phyloP scores from a whole-genome alignment of 2,329 filamentous ascomycete species.

The Colletotrichum gigasporum region DNA sequence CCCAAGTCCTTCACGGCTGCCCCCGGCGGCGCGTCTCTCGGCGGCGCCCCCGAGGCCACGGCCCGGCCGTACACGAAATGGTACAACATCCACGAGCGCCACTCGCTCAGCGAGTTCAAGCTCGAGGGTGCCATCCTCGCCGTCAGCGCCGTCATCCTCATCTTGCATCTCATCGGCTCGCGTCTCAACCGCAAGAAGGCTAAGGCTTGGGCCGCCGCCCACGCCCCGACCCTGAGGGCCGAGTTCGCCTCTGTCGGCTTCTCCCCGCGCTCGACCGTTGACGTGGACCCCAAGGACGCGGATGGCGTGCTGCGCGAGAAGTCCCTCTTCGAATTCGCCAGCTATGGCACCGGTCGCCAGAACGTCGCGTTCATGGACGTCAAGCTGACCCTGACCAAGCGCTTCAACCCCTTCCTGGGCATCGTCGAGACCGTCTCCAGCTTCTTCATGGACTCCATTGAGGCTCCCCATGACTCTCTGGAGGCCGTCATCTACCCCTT shows the following conservation, averaged over 20 bases:
- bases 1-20: conserved; percentile 49
- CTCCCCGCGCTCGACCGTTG: conserved; percentile 62
- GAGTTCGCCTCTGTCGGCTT: conserved; percentile 94
- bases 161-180: conserved; percentile 84
- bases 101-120: conserved; percentile 84
- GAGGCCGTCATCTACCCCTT: conserved; percentile 88
- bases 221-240: conserved; percentile 75
- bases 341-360: conserved; percentile 90
- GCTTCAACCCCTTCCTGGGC: conserved; percentile 80
- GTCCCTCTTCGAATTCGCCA: conserved; percentile 84
- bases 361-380: conserved; percentile 93
- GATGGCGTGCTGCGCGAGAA: conserved; percentile 79
- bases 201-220: conserved; percentile 79
- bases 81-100: conserved; percentile 96
- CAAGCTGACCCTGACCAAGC: conserved; percentile 82
- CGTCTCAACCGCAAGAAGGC: conserved; percentile 83
- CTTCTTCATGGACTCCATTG: conserved; percentile 83
- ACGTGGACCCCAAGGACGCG: conserved; percentile 51
- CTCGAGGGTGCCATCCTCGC: conserved; percentile 85
- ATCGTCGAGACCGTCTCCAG: conserved; percentile 72
- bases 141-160: conserved; percentile 77
- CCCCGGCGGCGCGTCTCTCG: conserved; percentile 55
- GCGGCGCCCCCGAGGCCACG: conserved; percentile 56
- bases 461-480: conserved; percentile 74
- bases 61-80: conserved; percentile 84